Evolutionary conservation across 2,329 filamentous ascomycete genomes (phyloP), one percentile per base, ranked within the genome.

Genomic region (Aureobasidium sp.): DNA sequence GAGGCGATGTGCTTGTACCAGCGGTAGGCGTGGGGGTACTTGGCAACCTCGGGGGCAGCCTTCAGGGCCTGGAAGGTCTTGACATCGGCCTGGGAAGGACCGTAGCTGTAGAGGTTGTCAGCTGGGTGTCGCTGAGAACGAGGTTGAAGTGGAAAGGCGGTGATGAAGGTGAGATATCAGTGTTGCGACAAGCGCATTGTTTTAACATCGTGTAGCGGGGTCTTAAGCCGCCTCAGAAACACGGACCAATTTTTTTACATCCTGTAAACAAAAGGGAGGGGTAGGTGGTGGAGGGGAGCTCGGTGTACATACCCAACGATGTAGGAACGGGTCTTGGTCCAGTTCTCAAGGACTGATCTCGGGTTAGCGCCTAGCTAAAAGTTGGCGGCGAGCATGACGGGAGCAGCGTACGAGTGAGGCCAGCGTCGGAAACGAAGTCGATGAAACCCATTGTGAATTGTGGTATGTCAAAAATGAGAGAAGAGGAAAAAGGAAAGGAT

Each of bases 1-100:
- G 89, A 89, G 77, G 89, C 86, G 75, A 97, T 90, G 86, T 99
- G 93, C 86, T 95, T 96, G 87, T 96, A 97, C 94, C 94, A 99
- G 79, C 94, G 89, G 75, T 90, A 91, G 74, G 89, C 91, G 82
- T 96, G 84, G 73, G 93, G 91, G 87, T 89, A 96, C 83, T 96
- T 96, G 77, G 83, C 82, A 72, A 88, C 84, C 70, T 88, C 86
- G 71, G 94, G 94, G 64, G 85, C 79, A 70, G 82, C 79, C 74
- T 83, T 87, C 76, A 97, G 78, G 73, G 89, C 89, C 86, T 97
- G 96, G 89, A 89, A 97, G 81, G 86, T 86, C 78, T 88, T 89
- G 73, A 95, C 93, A 83, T 99, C 94, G 80, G 94, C 94, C 84
- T 99, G 94, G 72, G 90, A 90, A 72, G 92, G 88, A 66, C 77